phyloP scores from a whole-genome alignment of 345 rosid species.

The Gossypium longicalyx region DNA sequence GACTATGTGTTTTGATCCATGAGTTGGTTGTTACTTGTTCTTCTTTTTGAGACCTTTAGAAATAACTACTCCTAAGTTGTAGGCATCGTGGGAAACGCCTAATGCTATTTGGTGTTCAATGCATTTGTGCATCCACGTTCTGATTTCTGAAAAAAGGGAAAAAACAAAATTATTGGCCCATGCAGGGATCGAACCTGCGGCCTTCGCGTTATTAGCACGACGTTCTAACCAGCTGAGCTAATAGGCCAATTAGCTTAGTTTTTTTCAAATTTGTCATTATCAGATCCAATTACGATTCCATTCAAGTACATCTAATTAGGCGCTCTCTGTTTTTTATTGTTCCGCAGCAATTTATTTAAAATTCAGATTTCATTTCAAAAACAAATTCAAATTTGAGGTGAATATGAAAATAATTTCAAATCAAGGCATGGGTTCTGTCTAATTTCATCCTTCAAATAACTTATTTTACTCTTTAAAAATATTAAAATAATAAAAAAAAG shows the following conservation, averaged over 20 bases:
- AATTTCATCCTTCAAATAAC: too few relatives aligned
- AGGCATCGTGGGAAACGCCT: background rate
- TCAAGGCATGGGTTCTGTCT: too few relatives aligned
- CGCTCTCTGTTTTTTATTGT: background rate
- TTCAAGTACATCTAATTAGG: background rate
- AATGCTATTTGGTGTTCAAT: background rate
- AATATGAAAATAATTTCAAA: too few relatives aligned
- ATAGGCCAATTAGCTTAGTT: conserved; percentile 26
- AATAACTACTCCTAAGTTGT: background rate
- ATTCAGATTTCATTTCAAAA: too few relatives aligned
- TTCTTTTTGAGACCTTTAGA: background rate
- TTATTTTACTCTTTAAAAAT: too few relatives aligned
- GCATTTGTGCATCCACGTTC: too few relatives aligned
- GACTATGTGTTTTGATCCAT: background rate
- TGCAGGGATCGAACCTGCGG: conserved; percentile 73
- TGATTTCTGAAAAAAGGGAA: too few relatives aligned
- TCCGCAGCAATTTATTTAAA: background rate
- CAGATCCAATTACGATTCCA: too few relatives aligned
- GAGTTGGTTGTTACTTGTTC: background rate
- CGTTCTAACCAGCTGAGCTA: conserved; percentile 91
- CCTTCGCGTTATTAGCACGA: conserved; percentile 98
- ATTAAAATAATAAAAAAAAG: too few relatives aligned
- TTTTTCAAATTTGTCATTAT: too few relatives aligned
- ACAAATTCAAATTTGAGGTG: too few relatives aligned
- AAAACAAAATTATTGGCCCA: conserved; percentile 39